phyloP scores from a whole-genome alignment of 345 rosid species.

The Syzygium grande region DNA sequence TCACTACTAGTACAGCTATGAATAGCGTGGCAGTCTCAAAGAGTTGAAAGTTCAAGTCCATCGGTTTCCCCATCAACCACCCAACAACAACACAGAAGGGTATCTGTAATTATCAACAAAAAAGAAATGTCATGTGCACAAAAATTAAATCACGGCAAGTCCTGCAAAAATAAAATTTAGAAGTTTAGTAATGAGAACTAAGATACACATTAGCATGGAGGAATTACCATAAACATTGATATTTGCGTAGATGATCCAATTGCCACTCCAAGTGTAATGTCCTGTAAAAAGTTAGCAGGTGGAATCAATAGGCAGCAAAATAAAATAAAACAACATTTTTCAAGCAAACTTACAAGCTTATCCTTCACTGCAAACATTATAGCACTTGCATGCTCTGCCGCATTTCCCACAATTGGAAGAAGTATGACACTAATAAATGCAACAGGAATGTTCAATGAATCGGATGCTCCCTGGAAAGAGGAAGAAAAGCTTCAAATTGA shows the following conservation, averaged over 20 bases:
- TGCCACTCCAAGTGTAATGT: conserved; percentile 43
- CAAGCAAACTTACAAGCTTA: conserved; percentile 37
- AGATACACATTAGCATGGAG: not conserved
- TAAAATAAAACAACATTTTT: not conserved
- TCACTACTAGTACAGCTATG: conserved; percentile 31
- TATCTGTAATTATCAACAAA: conserved; percentile 18
- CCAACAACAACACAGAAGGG: conserved; percentile 36
- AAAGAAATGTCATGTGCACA: not conserved
- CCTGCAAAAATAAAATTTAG: not conserved
- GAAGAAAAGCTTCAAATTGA: not conserved
- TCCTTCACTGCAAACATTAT: conserved; percentile 46
- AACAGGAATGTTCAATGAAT: conserved; percentile 27
- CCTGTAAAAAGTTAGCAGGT: conserved; percentile 7
- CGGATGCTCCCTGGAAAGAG: conserved; percentile 33
- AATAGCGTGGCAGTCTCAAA: conserved; percentile 40
- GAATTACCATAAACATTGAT: conserved; percentile 37
- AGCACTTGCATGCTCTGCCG: conserved; percentile 53
- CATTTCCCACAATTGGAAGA: conserved; percentile 48
- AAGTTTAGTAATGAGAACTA: not conserved
- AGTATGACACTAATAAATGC: conserved; percentile 44
- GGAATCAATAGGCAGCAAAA: not conserved
- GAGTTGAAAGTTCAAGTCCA: conserved; percentile 41
- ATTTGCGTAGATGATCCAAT: conserved; percentile 54
- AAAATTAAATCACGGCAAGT: not conserved
- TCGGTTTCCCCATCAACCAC: conserved; percentile 30